Percentiles rank a stretch among this genome's conserved stretches.
Conservation (phyloP, 208 protist genomes). For the Crithidia bombi region DNA sequence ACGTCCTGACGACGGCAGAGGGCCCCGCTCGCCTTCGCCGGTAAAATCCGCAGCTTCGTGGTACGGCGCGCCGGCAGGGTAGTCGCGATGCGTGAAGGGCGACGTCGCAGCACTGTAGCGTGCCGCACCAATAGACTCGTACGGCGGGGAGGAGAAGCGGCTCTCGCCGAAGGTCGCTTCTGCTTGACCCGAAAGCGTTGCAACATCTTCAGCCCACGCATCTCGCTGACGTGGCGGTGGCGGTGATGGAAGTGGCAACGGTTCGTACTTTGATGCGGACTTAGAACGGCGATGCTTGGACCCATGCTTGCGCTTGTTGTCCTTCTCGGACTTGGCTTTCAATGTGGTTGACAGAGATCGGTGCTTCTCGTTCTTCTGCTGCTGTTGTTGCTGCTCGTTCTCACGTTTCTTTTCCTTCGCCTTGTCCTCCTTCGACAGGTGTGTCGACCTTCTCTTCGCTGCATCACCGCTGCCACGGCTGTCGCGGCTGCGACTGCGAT, state of each 20-base stretch:
- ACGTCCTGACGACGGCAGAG: neutral
- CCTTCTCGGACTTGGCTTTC: constrained; percentile 13
- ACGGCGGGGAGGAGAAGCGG: constrained; percentile 8
- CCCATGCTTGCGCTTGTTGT: constrained; percentile 22
- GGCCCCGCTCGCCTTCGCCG: neutral
- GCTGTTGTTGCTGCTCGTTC: constrained; percentile 4
- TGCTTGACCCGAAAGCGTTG: neutral
- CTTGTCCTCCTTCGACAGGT: constrained; percentile 18
- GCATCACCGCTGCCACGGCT: neutral
- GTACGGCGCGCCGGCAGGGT: neutral
- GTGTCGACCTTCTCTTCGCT: constrained; percentile 9
- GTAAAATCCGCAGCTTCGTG: neutral
- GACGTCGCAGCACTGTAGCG: constrained; percentile 1
- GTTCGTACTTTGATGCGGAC: constrained; percentile 1
- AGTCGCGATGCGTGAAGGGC: neutral
- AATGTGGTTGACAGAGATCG: constrained; percentile 3
- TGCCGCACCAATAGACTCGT: constrained; percentile 5
- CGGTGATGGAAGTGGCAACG: neutral
- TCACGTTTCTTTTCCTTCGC: constrained; percentile 17
- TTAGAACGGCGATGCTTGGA: constrained; percentile 6
- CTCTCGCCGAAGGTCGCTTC: neutral
- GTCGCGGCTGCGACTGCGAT: neutral
- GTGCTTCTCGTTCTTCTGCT: constrained; percentile 18
- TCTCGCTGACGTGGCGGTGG: neutral
- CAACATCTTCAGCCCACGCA: neutral